Evolutionary conservation across 148 eudicot species (phyloP), one percentile per base, ranked within the genome.

Genomic region (Heliamphora exappendiculata): DNA sequence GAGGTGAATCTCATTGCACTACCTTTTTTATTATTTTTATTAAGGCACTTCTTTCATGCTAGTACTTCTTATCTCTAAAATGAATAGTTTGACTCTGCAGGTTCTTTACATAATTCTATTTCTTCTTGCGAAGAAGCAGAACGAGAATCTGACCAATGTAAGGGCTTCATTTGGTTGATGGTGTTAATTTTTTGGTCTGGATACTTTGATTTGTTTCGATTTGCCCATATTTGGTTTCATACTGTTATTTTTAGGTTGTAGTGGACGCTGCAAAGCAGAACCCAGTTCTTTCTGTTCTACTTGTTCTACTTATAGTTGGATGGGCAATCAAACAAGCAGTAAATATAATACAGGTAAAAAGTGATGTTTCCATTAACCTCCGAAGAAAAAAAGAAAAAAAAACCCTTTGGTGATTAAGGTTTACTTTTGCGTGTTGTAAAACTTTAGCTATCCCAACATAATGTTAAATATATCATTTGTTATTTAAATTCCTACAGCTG

Each of bases 31-130:
- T n/a, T n/a, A n/a, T n/a, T n/a, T n/a, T n/a, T n/a, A n/a, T n/a
- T n/a, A n/a, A n/a, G n/a, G n/a, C n/a, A n/a, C n/a, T n/a, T n/a
- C n/a, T n/a, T n/a, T n/a, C n/a, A n/a, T n/a, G n/a, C n/a, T n/a
- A n/a, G n/a, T n/a, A n/a, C n/a, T n/a, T n/a, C 65, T 60, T 26
- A 26, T 58, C 33, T 24, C 28, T 3, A 29, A 62, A 62, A 20
- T 33, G 28, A 59, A 34, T 59, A 12, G 19, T 50, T 67, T 33
- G 41, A 49, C 71, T 82, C 34, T 53, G 73, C 91, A 94, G 98
- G 96, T 89, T 82, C 87, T 92, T 78, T 95, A 95, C 80, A 92
- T 95, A 82, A 73, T 84, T 58, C 86, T 92, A 33, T 95, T 91
- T 80, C 92, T 92, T 82, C 88, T 92, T 58, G 92, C 97, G 16